phyloP scores from a whole-genome alignment of 2,329 filamentous ascomycete species.

The Chaetomiaceae sp. region DNA sequence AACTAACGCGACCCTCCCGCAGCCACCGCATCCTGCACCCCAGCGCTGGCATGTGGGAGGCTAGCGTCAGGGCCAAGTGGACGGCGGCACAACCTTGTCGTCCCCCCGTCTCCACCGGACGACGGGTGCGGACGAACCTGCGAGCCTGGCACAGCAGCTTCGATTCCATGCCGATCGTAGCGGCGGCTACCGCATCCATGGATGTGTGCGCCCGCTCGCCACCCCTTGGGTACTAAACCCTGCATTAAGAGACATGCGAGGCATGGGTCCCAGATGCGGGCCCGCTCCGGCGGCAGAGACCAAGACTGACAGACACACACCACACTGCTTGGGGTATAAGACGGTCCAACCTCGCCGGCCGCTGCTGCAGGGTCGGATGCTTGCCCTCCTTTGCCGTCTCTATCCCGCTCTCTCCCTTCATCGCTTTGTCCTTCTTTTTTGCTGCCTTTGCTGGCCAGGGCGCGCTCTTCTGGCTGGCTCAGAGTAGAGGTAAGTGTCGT shows the following conservation, averaged over 20 bases:
- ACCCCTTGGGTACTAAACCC: not conserved
- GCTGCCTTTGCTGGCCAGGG: constrained; percentile 15
- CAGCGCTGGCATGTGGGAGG: constrained; percentile 6
- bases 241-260: constrained; percentile 16
- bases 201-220: too few species aligned
- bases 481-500: constrained; percentile 12
- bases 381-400: constrained; percentile 5
- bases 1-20: not conserved
- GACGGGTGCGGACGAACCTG: not conserved
- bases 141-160: not conserved
- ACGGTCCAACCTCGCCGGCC: constrained; percentile 10
- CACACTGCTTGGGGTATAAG: constrained; percentile 17
- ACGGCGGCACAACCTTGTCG: constrained; percentile 10
- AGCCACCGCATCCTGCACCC: constrained; percentile 1
- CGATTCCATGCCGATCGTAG: constrained; percentile 6
- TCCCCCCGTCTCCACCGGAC: constrained; percentile 1
- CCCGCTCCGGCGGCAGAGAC: constrained; percentile 6
- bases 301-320: not conserved
- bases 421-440: constrained; percentile 9
- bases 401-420: constrained; percentile 1
- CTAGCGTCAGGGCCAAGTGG: constrained; percentile 9
- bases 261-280: constrained; percentile 10
- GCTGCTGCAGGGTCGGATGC: constrained; percentile 7
- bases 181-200: constrained; percentile 17
- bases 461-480: constrained; percentile 5